Percentiles rank a stretch among this genome's conserved stretches.
phyloP scores from a whole-genome alignment of 352 stramenopile genomes.

The Phytophthora melonis region DNA sequence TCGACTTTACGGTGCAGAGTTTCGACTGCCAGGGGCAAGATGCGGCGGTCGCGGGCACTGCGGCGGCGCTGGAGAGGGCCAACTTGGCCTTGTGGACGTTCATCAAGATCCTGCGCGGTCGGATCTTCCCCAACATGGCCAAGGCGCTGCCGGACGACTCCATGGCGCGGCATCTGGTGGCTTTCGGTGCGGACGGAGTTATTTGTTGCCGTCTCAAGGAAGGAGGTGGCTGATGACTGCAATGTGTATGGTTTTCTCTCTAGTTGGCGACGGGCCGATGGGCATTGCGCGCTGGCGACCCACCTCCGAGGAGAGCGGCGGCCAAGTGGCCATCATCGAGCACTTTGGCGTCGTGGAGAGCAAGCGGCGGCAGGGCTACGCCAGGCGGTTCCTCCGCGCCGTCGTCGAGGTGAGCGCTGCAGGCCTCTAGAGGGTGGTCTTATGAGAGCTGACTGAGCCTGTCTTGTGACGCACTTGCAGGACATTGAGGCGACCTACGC shows the following conservation, averaged over 20 bases:
- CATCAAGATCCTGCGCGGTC: slow-evolving; percentile 55
- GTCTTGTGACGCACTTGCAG: slow-evolving; percentile 31
- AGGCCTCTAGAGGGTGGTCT: no score
- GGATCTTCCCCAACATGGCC: slow-evolving; percentile 50
- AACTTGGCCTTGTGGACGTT: slow-evolving; percentile 62
- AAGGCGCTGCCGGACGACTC: slow-evolving; percentile 49
- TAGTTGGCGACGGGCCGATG: slow-evolving; percentile 80
- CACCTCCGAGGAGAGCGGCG: slow-evolving; percentile 47
- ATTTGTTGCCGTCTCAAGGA: no score
- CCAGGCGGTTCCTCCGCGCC: slow-evolving; percentile 55
- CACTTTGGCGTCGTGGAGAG: slow-evolving; percentile 62
- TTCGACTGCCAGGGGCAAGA: slow-evolving; percentile 61
- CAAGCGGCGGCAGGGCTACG: slow-evolving; percentile 65
- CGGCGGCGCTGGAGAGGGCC: slow-evolving; percentile 28
- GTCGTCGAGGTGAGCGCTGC: slow-evolving; percentile 53
- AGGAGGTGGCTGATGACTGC: neutral
- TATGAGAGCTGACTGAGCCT: no score
- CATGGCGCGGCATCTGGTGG: slow-evolving; percentile 61
- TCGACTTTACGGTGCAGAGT: slow-evolving; percentile 58
- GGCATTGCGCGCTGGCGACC: slow-evolving; percentile 62
- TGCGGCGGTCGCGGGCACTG: slow-evolving; percentile 25
- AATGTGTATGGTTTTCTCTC: neutral
- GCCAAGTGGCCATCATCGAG: slow-evolving; percentile 61
- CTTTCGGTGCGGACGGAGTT: slow-evolving; percentile 54
- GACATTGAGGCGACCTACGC: slow-evolving; percentile 57